phyloP scores from a whole-genome alignment of 352 stramenopile genomes.

The Halophytophthora polymorphica region DNA sequence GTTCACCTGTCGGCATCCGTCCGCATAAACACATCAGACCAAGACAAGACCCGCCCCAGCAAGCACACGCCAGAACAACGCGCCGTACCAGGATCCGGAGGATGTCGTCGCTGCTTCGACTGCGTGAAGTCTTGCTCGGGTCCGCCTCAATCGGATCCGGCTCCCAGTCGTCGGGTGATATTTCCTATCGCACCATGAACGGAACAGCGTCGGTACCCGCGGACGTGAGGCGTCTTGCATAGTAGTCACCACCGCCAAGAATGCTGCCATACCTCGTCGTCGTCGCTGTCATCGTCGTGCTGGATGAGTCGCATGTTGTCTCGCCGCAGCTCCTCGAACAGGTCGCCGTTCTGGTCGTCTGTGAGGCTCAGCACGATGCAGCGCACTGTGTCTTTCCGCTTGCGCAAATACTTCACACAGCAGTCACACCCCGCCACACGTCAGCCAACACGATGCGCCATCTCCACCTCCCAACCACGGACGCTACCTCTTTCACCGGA shows the following conservation, averaged over 20 bases:
- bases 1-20: constrained; percentile 51
- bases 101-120: constrained; percentile 91
- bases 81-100: constrained; percentile 90
- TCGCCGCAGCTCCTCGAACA: constrained; percentile 94
- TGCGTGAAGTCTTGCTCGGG: constrained; percentile 75
- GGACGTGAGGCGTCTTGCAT: neutral
- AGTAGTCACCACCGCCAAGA: neutral
- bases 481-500: constrained; percentile 58
- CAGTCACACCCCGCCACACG: neutral
- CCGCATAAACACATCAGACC: neutral
- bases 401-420: constrained; percentile 82
- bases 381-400: constrained; percentile 94
- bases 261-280: constrained; percentile 75
- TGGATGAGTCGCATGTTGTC: constrained; percentile 92
- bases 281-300: constrained; percentile 91
- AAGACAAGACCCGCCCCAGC: neutral
- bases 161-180: constrained; percentile 88
- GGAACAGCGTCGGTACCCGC: neutral
- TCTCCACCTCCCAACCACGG: neutral
- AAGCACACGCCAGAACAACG: neutral
- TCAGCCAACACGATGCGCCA: neutral
- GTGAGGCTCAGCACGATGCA: constrained; percentile 95
- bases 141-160: constrained; percentile 86
- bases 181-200: constrained; percentile 34
- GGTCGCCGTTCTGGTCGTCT: constrained; percentile 88